Evolutionary conservation across 2,329 filamentous ascomycete species (phyloP), one percentile per base, ranked within the genome.

Genomic region (Stemphylium vesicarium): DNA sequence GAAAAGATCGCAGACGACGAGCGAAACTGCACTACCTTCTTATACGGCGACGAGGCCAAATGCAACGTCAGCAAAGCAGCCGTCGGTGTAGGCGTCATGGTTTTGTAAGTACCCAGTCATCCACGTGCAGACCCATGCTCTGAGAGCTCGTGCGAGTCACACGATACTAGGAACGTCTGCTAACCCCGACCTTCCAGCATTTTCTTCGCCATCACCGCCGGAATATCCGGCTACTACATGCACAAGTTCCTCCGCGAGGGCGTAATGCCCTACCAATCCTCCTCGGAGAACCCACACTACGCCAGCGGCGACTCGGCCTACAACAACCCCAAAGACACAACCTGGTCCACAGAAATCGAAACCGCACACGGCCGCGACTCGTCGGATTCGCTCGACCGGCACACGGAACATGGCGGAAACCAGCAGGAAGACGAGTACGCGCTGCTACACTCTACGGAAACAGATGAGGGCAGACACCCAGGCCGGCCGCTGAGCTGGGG

Each of bases 181-280:
- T 59, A 24, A 61, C 49, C 15, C 15, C 4, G n/a, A 2, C 1
- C 16, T 11, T 6, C 18, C 53, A 84, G 83, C 60, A 61, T 87
- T 31, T 77, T 85, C 52, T 87, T 87, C 70, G 65, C 76, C 39
- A 63, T 78, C 16, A 86, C 85, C 1, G 75, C 78, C 50, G 79
- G 73, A 58, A 78, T 87, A 58, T 84, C 82, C 29, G 75, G 83
- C 65, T 80, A 82, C 66, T 83, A 81, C 57, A 77, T 85, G 52
- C 75, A 80, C 69, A 79, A 84, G 64, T 85, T 82, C 76, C 81
- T 82, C 59, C 80, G 81, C 59, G 84, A 82, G 41, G 84, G 84
- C 55, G 79, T 80, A 42, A 77, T 85, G 51, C 84, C 84, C 42
- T 75, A 75, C 62, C 68, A 71, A 55, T 69, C 70, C 16, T 56